Evolutionary conservation across 352 stramenopile genomes (phyloP).

Genomic region (Phytophthora niederhauseri): DNA sequence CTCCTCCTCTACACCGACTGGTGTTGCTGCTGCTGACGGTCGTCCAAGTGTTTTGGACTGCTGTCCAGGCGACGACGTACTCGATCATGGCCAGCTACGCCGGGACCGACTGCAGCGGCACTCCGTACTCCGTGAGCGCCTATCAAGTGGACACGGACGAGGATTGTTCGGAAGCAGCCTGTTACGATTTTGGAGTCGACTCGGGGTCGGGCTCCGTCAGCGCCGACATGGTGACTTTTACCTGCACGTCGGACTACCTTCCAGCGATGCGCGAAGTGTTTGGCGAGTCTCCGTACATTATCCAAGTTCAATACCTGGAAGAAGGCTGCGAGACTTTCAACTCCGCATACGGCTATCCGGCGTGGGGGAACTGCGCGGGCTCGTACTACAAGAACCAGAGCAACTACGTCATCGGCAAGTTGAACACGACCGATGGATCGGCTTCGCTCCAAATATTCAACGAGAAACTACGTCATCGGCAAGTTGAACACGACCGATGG

Average conservation of each 20-base stretch:
- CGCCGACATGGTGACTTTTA: not conserved
- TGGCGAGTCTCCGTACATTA: constrained; percentile 16
- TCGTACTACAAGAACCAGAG: constrained; percentile 23
- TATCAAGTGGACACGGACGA: not conserved
- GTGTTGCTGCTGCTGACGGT: not conserved
- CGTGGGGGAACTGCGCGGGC: constrained; percentile 13
- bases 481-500: constrained; percentile 18
- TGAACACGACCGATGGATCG: constrained; percentile 19
- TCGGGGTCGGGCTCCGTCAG: not conserved
- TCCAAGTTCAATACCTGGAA: constrained; percentile 9
- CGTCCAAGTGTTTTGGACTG: not conserved
- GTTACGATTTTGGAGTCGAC: not conserved
- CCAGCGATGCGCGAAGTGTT: not conserved
- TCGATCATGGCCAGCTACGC: not conserved
- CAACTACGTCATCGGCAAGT: constrained; percentile 17
- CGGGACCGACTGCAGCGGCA: not conserved
- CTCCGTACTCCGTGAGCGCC: not conserved
- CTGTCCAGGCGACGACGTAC: not conserved
- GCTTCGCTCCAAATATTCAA: constrained; percentile 24
- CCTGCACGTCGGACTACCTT: not conserved
- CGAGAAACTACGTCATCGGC: constrained; percentile 16
- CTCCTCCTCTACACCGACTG: not conserved
- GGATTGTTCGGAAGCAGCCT: not conserved
- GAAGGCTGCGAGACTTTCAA: constrained; percentile 8
- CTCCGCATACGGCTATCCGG: constrained; percentile 5